Base-by-base conservation (phyloP, 768 basidiomycete genomes). In the Hysterangium stoloniferum region DNA sequence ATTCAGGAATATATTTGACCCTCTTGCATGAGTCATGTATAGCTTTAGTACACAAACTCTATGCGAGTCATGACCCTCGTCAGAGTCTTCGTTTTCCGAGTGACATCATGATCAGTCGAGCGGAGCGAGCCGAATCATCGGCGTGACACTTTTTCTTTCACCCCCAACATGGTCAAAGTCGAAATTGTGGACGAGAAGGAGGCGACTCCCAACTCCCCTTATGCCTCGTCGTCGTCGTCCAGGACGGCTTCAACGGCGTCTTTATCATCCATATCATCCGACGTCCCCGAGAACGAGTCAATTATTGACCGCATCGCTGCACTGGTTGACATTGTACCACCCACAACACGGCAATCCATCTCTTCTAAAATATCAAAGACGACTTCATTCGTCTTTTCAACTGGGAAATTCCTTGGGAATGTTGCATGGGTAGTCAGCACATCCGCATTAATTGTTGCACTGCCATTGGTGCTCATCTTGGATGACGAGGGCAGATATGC, bases 401-500 rank as follows among this genome's bases (percentile, higher is more conserved):
- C 79, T 6, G 74, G 80, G 42, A 87, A 82, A 68, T 59, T 87
- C 45, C 77, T 82, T 29, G 95, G 96, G 12, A 93, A 86, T 65
- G 68, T 92, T 58, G 87, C 94, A 51, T 99, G 96, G 96, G 77
- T 96, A 55, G 72, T 97, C 62, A 93, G 90, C 48, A 98, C 95
- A 7, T 89, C 86, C 37, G 93, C 94, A 1, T 73, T 99, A 48
- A 79, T 99, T 57, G 85, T 99, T 44, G 96, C 90, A 12, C 74
- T 99, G 33, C 96, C 96, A 29, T 75, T 98, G 55, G 92, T 94
- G 4, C 76, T 98, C 58, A 85, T 82, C 54, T 74, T 98, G 59
- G 96, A 99, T 69, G 95, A 96, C 68, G 96, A 99, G 71, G 86
- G 89, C 48, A 92, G 93, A 69, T 78, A 95, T 52, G 84, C 92